Evolutionary conservation across 2,329 filamentous ascomycete species (phyloP).

Genomic region (Paecilomyces sp.): DNA sequence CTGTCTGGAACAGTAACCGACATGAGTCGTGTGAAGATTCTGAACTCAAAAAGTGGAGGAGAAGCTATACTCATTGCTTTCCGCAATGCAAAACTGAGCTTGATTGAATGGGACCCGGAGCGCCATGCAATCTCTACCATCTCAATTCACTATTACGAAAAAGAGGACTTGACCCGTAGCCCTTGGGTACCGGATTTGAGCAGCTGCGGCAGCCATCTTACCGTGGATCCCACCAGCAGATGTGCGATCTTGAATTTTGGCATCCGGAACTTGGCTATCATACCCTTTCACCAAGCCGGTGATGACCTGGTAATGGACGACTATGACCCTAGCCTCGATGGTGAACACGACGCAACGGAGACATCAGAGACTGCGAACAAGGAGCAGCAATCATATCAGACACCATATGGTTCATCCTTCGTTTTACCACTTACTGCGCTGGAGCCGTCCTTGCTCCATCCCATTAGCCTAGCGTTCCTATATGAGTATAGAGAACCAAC

Average conservation of each 20-base stretch:
- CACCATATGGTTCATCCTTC: slow-evolving; percentile 84
- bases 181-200: slow-evolving; percentile 74
- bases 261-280: slow-evolving; percentile 76
- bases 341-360: slow-evolving; percentile 39
- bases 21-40: slow-evolving; percentile 67
- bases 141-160: slow-evolving; percentile 97
- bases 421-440: slow-evolving; percentile 83
- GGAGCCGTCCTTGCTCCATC: slow-evolving; percentile 79
- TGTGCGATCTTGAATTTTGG: slow-evolving; percentile 95
- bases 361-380: slow-evolving; percentile 22
- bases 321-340: slow-evolving; percentile 77
- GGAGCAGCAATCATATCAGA: slow-evolving; percentile 37
- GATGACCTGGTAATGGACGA: slow-evolving; percentile 89
- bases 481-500: slow-evolving; percentile 97
- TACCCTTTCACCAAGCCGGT: slow-evolving; percentile 80
- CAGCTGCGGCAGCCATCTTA: slow-evolving; percentile 72
- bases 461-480: slow-evolving; percentile 85
- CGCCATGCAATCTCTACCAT: slow-evolving; percentile 73
- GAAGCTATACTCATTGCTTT: slow-evolving; percentile 78
- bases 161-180: slow-evolving; percentile 75
- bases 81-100: slow-evolving; percentile 84
- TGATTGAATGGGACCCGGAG: slow-evolving; percentile 89
- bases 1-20: slow-evolving; percentile 80
- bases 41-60: slow-evolving; percentile 68
- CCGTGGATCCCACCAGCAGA: slow-evolving; percentile 82